Evolutionary conservation across 1,139 yeast species (phyloP).

Genomic region (Taphrina sp.): DNA sequence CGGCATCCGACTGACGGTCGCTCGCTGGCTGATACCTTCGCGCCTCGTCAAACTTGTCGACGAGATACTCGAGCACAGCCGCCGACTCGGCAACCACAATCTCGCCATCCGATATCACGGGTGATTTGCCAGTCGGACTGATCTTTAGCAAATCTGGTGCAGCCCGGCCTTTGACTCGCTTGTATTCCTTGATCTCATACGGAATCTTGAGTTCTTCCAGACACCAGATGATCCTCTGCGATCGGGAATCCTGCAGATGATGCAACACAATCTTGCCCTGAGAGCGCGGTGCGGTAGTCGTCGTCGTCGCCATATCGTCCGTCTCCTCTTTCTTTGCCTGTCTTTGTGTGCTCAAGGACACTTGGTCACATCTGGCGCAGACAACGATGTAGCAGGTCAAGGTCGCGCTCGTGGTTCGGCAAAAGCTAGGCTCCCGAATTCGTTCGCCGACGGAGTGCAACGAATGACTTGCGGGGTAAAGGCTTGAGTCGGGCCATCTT

Average conservation of each 20-base stretch:
- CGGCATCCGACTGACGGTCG: constrained; percentile 37
- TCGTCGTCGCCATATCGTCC: too few relatives aligned
- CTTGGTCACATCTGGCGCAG: too few relatives aligned
- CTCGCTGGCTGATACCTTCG: constrained; percentile 33
- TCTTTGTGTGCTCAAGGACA: too few relatives aligned
- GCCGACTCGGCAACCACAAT: constrained; percentile 41
- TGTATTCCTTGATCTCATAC: constrained; percentile 43
- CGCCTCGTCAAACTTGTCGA: constrained; percentile 43
- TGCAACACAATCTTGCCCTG: constrained; percentile 15
- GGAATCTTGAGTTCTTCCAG: constrained; percentile 48
- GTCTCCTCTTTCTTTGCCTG: too few relatives aligned
- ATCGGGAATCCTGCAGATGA: constrained; percentile 53
- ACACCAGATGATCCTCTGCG: constrained; percentile 57
- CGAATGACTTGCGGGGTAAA: too few relatives aligned
- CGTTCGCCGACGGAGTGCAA: too few relatives aligned
- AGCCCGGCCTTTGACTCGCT: constrained; percentile 50
- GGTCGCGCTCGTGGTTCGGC: too few relatives aligned
- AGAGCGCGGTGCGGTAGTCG: neutral
- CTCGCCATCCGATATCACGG: constrained; percentile 51
- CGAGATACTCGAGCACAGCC: constrained; percentile 41
- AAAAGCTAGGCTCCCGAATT: too few relatives aligned
- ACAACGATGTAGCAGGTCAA: too few relatives aligned
- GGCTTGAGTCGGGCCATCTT: too few relatives aligned
- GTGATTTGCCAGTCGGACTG: constrained; percentile 60
- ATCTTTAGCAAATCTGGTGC: constrained; percentile 51